Conservation (phyloP, 768 basidiomycete species). For the Lactifluus hygrophoroides region DNA sequence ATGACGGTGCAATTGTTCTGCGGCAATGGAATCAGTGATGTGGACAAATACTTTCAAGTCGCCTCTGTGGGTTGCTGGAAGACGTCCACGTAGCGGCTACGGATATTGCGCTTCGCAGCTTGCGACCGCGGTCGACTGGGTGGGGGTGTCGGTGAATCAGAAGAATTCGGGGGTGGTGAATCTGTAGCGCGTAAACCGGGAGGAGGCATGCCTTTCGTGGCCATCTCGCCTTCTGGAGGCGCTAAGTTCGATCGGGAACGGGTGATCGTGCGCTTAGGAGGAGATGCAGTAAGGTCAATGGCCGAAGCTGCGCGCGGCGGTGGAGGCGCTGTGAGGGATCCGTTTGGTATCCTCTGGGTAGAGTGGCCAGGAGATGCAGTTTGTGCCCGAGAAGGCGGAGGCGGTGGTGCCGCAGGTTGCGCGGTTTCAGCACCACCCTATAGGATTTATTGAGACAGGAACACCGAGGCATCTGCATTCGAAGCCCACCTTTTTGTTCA, state of each 20-base stretch:
- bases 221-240: constrained; percentile 31
- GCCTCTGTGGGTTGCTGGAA: constrained; percentile 43
- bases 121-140: constrained; percentile 47
- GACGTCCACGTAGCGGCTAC: constrained; percentile 87
- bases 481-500: constrained; percentile 75
- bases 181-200: constrained; percentile 23
- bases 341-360: constrained; percentile 30
- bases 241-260: constrained; percentile 60
- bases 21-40: neutral
- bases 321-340: constrained; percentile 32
- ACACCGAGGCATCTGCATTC: neutral
- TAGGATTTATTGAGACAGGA: neutral
- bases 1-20: neutral
- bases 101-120: constrained; percentile 64
- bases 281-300: constrained; percentile 48
- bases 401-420: constrained; percentile 48
- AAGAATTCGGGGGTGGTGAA: constrained; percentile 31
- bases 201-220: constrained; percentile 28
- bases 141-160: constrained; percentile 38
- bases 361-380: constrained; percentile 72
- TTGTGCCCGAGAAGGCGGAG: constrained; percentile 79
- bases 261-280: constrained; percentile 42
- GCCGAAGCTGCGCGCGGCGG: constrained; percentile 53
- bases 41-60: neutral
- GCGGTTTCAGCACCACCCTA: constrained; percentile 50